Percentiles rank a stretch among this genome's conserved stretches.
Conservation (phyloP, 257 asterid species). For the Misopates orontium region DNA sequence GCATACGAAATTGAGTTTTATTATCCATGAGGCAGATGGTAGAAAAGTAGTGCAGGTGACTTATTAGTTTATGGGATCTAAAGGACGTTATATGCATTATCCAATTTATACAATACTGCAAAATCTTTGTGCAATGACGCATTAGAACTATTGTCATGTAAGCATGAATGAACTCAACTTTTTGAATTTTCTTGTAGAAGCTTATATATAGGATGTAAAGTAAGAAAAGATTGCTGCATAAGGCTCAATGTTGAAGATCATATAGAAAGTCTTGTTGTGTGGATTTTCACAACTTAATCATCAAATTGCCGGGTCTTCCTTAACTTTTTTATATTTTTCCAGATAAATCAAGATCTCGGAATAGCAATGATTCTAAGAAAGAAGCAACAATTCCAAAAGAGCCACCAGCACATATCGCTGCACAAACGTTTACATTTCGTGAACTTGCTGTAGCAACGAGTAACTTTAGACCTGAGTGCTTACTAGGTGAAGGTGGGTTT, state of each 20-base stretch:
- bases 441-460: slow-evolving; percentile 88
- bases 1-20: neutral
- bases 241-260: neutral
- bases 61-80: neutral
- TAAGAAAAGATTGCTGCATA: neutral
- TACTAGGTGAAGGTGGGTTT: slow-evolving; percentile 96
- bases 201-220: neutral
- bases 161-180: neutral
- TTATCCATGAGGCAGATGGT: slow-evolving; percentile 9
- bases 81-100: neutral
- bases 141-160: neutral
- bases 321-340: slow-evolving; percentile 22
- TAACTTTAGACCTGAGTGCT: slow-evolving; percentile 71
- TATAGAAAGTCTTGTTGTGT: no score
- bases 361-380: slow-evolving; percentile 65
- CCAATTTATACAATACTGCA: slow-evolving; percentile 5
- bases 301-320: no score
- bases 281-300: no score
- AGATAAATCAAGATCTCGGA: slow-evolving; percentile 70
- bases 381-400: slow-evolving; percentile 62
- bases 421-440: slow-evolving; percentile 84
- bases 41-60: slow-evolving; percentile 12
- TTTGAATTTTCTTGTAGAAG: neutral
- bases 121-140: neutral
- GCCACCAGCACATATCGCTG: slow-evolving; percentile 80